phyloP scores from a whole-genome alignment of 192 early-diverging fungal species.

The Backusella psychrophila region DNA sequence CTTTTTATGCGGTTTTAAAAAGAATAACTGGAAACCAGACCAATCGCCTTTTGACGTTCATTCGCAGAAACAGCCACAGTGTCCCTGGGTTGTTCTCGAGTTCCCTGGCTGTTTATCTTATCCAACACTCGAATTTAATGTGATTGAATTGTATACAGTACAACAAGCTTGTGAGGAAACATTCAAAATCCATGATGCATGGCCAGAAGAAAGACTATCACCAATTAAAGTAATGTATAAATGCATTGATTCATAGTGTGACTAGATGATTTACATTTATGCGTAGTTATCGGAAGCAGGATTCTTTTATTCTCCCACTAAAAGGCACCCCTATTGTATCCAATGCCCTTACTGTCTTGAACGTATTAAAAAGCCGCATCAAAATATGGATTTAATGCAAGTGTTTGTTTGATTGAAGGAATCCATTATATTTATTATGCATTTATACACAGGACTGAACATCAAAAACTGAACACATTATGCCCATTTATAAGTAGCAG shows the following conservation, averaged over 20 bases:
- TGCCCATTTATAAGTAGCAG: neutral
- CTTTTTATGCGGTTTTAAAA: slow-evolving; percentile 10
- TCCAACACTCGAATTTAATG: neutral
- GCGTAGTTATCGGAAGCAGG: slow-evolving; percentile 15
- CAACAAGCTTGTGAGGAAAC: slow-evolving; percentile 11
- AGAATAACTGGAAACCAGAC: slow-evolving; percentile 11
- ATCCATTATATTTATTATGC: too few relatives aligned
- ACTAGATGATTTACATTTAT: neutral
- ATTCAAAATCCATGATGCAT: slow-evolving; percentile 6
- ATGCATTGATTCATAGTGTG: neutral
- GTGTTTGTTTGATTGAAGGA: neutral
- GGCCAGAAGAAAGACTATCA: slow-evolving; percentile 4
- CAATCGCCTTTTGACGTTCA: slow-evolving; percentile 18
- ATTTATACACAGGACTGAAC: neutral
- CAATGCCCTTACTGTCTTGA: slow-evolving; percentile 17
- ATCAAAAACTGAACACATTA: neutral
- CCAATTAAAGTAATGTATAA: neutral
- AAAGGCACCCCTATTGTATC: neutral
- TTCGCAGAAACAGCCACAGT: neutral
- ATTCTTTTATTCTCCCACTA: slow-evolving; percentile 5
- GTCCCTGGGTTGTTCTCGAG: slow-evolving; percentile 12
- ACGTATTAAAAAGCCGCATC: neutral
- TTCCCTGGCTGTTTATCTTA: neutral
- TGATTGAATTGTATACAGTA: neutral
- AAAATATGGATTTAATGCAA: neutral